Percentiles rank a stretch among this genome's conserved stretches.
phyloP scores from a whole-genome alignment of 805 yeast genomes.

The Citeromyces nyonsensis region DNA sequence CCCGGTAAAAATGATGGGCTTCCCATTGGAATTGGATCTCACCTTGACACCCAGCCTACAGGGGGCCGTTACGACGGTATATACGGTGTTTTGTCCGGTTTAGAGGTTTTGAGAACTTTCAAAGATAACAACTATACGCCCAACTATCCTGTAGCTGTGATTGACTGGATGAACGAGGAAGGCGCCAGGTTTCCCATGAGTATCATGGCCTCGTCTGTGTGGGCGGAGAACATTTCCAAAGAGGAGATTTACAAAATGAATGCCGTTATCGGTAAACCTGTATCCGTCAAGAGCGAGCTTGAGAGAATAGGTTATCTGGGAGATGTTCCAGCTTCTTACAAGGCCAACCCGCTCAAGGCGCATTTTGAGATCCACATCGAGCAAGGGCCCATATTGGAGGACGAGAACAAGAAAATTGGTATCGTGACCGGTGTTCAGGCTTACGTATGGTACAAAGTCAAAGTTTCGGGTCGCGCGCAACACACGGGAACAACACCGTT shows the following conservation, averaged over 20 bases:
- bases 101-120: constrained; percentile 52
- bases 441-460: constrained; percentile 42
- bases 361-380: constrained; percentile 69
- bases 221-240: constrained; percentile 35
- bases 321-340: constrained; percentile 25
- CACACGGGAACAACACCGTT: constrained; percentile 70
- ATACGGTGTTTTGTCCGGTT: constrained; percentile 49
- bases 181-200: constrained; percentile 67
- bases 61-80: constrained; percentile 72
- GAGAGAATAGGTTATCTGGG: constrained; percentile 52
- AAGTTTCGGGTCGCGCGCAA: constrained; percentile 46
- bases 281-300: constrained; percentile 37
- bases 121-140: constrained; percentile 43
- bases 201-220: constrained; percentile 51
- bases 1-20: constrained; percentile 34
- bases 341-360: constrained; percentile 40
- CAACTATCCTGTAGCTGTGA: constrained; percentile 48
- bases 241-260: constrained; percentile 33
- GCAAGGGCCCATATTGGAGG: constrained; percentile 61
- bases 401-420: constrained; percentile 39
- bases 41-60: constrained; percentile 64
- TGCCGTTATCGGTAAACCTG: constrained; percentile 30
- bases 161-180: constrained; percentile 68
- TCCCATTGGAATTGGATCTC: constrained; percentile 62
- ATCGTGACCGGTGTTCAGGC: constrained; percentile 56